These are phyloP conservation scores for Solanum etuberosum DNA, from an alignment of 257 asterid genomes.

Conservation along the genomic window DNA sequence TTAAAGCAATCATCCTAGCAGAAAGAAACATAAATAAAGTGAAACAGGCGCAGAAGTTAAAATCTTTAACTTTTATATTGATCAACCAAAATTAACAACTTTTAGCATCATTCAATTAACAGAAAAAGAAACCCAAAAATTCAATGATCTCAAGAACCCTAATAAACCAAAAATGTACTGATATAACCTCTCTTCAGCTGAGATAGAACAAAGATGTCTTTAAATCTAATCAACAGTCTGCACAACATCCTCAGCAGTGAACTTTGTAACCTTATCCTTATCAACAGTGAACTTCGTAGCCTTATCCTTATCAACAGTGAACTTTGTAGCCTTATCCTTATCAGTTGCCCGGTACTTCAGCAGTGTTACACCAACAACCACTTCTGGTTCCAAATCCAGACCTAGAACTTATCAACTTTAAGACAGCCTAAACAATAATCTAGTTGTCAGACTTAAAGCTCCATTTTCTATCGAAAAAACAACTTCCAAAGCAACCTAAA, in stretches of 20 bases:
- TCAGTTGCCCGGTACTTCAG: neutral
- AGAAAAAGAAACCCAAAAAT: neutral
- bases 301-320: no score
- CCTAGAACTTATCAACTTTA: neutral
- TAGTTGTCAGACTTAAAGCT: neutral
- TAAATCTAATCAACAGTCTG: conserved; percentile 38
- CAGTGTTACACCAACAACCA: neutral
- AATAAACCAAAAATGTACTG: neutral
- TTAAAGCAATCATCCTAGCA: neutral
- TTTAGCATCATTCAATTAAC: neutral
- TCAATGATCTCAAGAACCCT: neutral
- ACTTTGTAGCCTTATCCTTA: neutral
- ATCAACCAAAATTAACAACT: neutral
- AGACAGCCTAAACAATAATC: neutral
- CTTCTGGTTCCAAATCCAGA: neutral
- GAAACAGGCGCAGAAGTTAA: neutral
- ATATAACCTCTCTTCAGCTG: neutral
- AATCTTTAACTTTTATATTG: neutral
- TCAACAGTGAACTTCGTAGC: no score
- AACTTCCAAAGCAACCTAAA: neutral
- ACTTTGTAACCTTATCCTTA: conserved; percentile 60
- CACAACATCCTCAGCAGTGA: conserved; percentile 57
- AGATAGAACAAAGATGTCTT: neutral
- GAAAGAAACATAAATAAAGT: neutral
- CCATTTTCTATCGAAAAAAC: neutral